phyloP scores from a whole-genome alignment of 768 basidiomycete species.

The Boletales sp. region DNA sequence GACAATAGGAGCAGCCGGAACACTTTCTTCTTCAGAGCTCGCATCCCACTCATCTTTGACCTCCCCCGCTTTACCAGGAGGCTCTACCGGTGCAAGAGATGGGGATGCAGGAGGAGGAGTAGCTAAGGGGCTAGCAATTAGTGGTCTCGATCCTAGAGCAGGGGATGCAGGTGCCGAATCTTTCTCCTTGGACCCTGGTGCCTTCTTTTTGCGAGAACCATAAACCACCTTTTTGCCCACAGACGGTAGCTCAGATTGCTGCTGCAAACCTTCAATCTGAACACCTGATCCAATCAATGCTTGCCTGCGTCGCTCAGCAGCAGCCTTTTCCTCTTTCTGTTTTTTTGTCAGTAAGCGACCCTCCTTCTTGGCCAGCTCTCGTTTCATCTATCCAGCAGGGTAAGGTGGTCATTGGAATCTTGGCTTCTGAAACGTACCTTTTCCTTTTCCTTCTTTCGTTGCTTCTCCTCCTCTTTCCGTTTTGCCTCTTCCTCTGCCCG shows the following conservation, averaged over 20 bases:
- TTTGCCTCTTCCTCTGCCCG: conserved; percentile 71
- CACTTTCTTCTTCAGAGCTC: conserved; percentile 29
- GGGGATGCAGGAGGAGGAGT: conserved; percentile 23
- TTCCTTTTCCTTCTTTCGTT: conserved; percentile 82
- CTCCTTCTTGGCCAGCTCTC: conserved; percentile 88
- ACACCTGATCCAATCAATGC: conserved; percentile 88
- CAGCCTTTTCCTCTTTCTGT: conserved; percentile 90
- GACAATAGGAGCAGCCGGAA: conserved; percentile 32
- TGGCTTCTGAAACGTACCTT: conserved; percentile 46
- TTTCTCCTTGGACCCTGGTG: conserved; percentile 43
- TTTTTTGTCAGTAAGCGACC: conserved; percentile 95
- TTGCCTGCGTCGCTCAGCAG: conserved; percentile 86
- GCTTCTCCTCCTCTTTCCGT: conserved; percentile 79
- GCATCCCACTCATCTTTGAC: conserved; percentile 56
- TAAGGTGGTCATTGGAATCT: conserved; percentile 1
- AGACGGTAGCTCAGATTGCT: conserved; percentile 40
- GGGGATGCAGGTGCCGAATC: conserved; percentile 39
- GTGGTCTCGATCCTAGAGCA: conserved; percentile 51
- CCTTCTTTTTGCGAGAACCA: conserved; percentile 80
- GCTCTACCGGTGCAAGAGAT: conserved; percentile 28
- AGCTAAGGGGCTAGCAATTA: conserved; percentile 30
- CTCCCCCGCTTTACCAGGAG: conserved; percentile 19
- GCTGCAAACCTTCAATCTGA: conserved; percentile 85
- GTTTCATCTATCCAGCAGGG: conserved; percentile 62
- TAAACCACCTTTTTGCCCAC: conserved; percentile 73